Base-by-base conservation (phyloP, 805 yeast genomes). In the Vanderwaltozyma yarrowii region DNA sequence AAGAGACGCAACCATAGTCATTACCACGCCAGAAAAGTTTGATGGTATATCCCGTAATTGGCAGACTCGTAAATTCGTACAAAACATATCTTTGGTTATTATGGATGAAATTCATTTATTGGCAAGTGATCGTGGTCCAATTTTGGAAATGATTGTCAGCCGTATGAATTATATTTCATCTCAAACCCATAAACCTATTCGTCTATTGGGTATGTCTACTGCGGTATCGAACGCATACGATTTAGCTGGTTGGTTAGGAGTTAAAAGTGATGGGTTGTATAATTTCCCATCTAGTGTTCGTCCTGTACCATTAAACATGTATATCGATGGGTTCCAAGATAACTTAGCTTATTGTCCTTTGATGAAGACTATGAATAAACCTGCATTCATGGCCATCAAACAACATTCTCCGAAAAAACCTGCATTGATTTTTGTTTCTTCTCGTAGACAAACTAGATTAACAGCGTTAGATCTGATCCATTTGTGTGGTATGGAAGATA, bases 101-200 rank as follows among this genome's bases (percentile, higher is more conserved):
- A 89, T 92, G 57, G 98, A 92, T 67, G 98, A 92, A 65, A 95
- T 92, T 1, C 98, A 92, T 68, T 66, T 92, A 53, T 70, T 92
- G 40, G 97, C 94, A 45, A 97, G 94, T 70, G 98, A 92, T 41
- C 78, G 98, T 66, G 98, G 98, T 50, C 87, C 96, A 3, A 97
- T 92, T 18, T 79, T 92, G 45, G 98, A 92, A 59, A 87, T 96
- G 17, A 70, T 88, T 45, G 96, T 88, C 2, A 94, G 96, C 5
- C 76, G 97, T 64, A 80, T 87, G 89, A 60, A 60, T 35, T 56
- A 59, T 36, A 56, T 60, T 37, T 50, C 64, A 2, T 50, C 61
- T 3, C 95, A 84, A 77, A 65, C 82, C 77, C 17, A 84, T 75
- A 92, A 86, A 78, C 67, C 86, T 71, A 86, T 89, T 43, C 66